Evolutionary conservation across 371 early-diverging fungal genomes (phyloP), one percentile per base, ranked within the genome.

Genomic region (Nosema bombycis): DNA sequence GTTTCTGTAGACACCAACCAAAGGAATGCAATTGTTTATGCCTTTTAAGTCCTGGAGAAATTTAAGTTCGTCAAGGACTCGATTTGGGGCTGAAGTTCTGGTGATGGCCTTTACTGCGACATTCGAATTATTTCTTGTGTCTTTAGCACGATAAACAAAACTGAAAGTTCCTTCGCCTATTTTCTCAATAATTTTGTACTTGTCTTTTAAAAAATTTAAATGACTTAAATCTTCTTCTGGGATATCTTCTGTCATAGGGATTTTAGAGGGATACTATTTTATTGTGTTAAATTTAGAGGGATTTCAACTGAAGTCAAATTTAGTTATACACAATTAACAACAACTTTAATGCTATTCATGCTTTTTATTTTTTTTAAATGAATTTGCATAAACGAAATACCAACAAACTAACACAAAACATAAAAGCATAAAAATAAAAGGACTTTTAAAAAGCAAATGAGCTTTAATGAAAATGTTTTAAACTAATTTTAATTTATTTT

Each of bases 41-140:
- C 86, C 86, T 14, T 89, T 89, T 29, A 96, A 85, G n/a, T 88
- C 84, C 15, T 87, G 86, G 38, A 98, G 83, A 34, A 94, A 89
- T 3, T 84, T 77, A 62, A 98, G 88, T 83, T 98, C 99, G 70
- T 90, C 91, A 34, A 89, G 88, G n/a, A 96, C 91, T 61, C 96
- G 85, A 15, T 84, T 73, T 3, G 94, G 93, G 66, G 91, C 88
- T 54, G 91, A 92, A 15, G 93, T 95, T 24, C 89, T 89, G 78
- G 92, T 93, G 56, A 98, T 90, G 32, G 90, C 87, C 84, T 97
- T 97, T 24, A 97, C 83, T 0, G 98, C 98, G 0, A 95, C 92
- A 80, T 73, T 80, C 93, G 92, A n/a, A 24, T 72, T 70, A 1
- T 37, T 74, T 62, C 78, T 65, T 26, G 56, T 58, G 29, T 82